Conservation (phyloP, 225 moss, liverwort and hornwort genomes). For the Asterella californica region DNA sequence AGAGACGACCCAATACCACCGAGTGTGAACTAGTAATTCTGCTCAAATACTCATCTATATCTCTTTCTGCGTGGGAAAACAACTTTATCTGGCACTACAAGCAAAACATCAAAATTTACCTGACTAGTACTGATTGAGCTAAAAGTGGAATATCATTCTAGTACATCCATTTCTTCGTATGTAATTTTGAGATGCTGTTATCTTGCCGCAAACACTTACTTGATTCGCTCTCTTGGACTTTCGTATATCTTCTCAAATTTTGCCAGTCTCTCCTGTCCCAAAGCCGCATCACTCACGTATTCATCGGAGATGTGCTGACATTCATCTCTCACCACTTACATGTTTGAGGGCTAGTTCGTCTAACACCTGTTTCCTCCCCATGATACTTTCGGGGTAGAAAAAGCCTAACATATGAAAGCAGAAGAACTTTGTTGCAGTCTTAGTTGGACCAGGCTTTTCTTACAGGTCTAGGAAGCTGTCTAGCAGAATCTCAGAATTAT, state of each 20-base stretch:
- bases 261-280: neutral
- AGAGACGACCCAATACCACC: too few species aligned
- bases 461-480: neutral
- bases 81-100: too few species aligned
- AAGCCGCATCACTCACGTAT: neutral
- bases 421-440: neutral
- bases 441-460: neutral
- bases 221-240: too few species aligned
- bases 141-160: too few species aligned
- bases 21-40: too few species aligned
- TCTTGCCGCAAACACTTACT: too few species aligned
- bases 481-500: neutral
- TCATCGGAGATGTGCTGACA: neutral
- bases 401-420: neutral
- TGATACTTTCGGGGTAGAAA: neutral
- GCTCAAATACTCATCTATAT: too few species aligned
- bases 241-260: neutral
- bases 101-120: too few species aligned
- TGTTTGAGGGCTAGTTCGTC: neutral
- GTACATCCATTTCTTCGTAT: too few species aligned
- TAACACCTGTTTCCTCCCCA: neutral
- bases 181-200: too few species aligned
- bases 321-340: neutral
- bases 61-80: too few species aligned
- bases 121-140: too few species aligned